A percentile compares a stretch with the other conserved stretches of the same genome.
These are phyloP conservation scores for Heritiera fomes DNA, from an alignment of 345 rosid species.

Conservation along the genomic window DNA sequence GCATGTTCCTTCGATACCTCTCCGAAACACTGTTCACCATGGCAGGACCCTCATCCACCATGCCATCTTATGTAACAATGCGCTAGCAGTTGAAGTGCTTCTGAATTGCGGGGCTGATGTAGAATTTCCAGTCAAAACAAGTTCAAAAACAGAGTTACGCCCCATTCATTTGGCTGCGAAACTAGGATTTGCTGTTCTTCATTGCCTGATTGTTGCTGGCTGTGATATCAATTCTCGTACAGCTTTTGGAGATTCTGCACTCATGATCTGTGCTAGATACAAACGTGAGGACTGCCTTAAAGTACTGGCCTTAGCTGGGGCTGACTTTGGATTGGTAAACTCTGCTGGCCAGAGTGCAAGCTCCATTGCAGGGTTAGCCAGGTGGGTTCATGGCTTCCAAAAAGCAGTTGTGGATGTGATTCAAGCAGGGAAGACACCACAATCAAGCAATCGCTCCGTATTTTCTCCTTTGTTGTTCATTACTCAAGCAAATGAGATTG, in stretches of 20 bases:
- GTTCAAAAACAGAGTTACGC: slow-evolving; percentile 30
- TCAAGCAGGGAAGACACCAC: slow-evolving; percentile 39
- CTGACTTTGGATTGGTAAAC: slow-evolving; percentile 51
- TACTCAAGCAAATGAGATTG: slow-evolving; percentile 38
- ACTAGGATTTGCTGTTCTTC: slow-evolving; percentile 43
- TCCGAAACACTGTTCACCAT: slow-evolving; percentile 33
- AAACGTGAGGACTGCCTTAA: slow-evolving; percentile 46
- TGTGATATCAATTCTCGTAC: slow-evolving; percentile 53
- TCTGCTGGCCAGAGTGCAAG: slow-evolving; percentile 38
- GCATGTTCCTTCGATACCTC: slow-evolving; percentile 42
- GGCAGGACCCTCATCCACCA: slow-evolving; percentile 67
- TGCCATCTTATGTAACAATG: slow-evolving; percentile 60
- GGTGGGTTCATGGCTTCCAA: slow-evolving; percentile 51
- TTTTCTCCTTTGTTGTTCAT: slow-evolving; percentile 42
- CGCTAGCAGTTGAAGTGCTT: slow-evolving; percentile 47
- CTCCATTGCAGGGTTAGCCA: slow-evolving; percentile 38
- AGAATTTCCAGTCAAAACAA: slow-evolving; percentile 42
- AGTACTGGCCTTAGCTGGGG: slow-evolving; percentile 49
- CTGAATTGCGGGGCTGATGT: slow-evolving; percentile 41
- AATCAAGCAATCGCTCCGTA: slow-evolving; percentile 38
- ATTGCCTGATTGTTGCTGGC: slow-evolving; percentile 37
- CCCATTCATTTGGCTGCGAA: slow-evolving; percentile 60
- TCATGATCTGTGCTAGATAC: slow-evolving; percentile 54
- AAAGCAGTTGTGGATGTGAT: slow-evolving; percentile 44
- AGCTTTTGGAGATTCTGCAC: slow-evolving; percentile 55